Evolutionary conservation across 257 asterid genomes (phyloP).

Genomic region (Rubia yunnanensis): DNA sequence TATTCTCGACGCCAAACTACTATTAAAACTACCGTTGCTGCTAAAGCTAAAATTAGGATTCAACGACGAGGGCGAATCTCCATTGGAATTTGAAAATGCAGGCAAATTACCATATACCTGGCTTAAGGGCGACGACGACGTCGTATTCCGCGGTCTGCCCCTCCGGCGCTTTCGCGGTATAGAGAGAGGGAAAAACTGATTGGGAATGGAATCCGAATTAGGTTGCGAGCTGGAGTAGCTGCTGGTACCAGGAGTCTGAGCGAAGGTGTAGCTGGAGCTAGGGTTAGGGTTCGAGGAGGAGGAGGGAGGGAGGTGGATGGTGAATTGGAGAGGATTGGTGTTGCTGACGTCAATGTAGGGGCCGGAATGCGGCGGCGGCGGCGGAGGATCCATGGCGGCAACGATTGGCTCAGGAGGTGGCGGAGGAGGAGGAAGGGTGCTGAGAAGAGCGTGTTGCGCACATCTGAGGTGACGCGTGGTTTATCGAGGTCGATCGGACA

Average conservation of each 20-base stretch:
- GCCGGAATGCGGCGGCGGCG: conserved; percentile 21
- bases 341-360: conserved; percentile 33
- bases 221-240: conserved; percentile 17
- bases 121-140: conserved; percentile 20
- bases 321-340: conserved; percentile 43
- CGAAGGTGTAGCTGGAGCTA: conserved; percentile 6
- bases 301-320: conserved; percentile 31
- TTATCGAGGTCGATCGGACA: neutral
- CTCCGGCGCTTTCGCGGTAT: conserved; percentile 70
- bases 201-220: conserved; percentile 19
- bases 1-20: conserved; percentile 14
- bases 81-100: conserved; percentile 21
- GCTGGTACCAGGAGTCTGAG: conserved; percentile 15
- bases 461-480: conserved; percentile 3
- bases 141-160: conserved; percentile 57
- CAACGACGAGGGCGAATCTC: conserved; percentile 26
- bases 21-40: conserved; percentile 11
- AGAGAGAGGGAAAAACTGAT: conserved; percentile 33
- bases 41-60: conserved; percentile 19
- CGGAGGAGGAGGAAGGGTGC: neutral
- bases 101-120: conserved; percentile 33
- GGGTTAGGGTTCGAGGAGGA: conserved; percentile 21
- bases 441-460: neutral
- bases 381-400: conserved; percentile 43
- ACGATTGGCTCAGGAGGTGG: neutral